Evolutionary conservation across 306 rosid species (phyloP), one percentile per base, ranked within the genome.

Genomic region (Malus orientalis): DNA sequence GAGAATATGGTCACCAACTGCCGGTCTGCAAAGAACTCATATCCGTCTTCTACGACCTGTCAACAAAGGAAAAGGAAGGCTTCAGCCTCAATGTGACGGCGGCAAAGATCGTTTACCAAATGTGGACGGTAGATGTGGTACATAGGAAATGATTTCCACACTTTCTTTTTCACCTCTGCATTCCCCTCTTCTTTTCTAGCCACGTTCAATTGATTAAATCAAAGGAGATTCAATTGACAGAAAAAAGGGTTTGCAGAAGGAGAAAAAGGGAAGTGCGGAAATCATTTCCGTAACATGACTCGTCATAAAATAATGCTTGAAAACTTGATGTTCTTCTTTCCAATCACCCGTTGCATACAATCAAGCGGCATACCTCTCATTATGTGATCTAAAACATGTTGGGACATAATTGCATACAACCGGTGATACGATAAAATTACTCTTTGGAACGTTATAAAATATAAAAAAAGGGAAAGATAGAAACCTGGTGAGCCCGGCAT

Each of bases 1-100:
- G 98, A 93, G 61, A 93, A 93, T 55, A 93, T 84, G 44, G 98
- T 93, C 8, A 93, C 98, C 23, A 93, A 77, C 59, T 90, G 96
- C 69, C 97, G 87, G 2, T 93, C 97, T 62, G 97, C 98, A 44
- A 93, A 93, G 85, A 93, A 93, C 76, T 91, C 97, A 61, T 88
- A 93, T 0, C 98, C 98, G 47, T 93, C 98, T 83, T 93, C 98
- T 14, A 93, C 97, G 15, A 93, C 98, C 97, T 91, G 80, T 3
- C 40, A 33, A 42, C n/a, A 53, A 25, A 11, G 13, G 25, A 25
- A 36, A 42, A 23, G 9, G 22, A 62, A 11, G n/a, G 38, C 20
- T 54, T 76, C 25, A 7, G 36, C 10, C 63, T 20, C 12, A 42
- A 42, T 42, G 45, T 0, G 45, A 42, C 29, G 20, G 20, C 8